Conservation (phyloP, 139 green algal genomes). For the Asterochloris erici region DNA sequence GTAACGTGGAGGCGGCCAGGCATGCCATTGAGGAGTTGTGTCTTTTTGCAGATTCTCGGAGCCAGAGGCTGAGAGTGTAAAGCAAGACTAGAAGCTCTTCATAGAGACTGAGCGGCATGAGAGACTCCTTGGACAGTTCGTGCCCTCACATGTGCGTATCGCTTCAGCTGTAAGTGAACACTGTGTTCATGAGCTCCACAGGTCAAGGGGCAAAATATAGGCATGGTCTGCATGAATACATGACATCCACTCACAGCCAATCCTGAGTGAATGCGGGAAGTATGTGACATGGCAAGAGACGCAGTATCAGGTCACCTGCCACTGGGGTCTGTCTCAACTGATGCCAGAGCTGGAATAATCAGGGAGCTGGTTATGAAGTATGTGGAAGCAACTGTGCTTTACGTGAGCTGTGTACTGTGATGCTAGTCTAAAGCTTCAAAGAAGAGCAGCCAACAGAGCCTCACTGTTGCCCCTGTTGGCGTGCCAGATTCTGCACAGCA, state of each 20-base stretch:
- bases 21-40: not conserved
- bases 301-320: not conserved
- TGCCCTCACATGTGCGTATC: not conserved
- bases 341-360: not conserved
- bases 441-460: too few relatives aligned
- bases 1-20: not conserved
- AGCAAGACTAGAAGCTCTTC: not conserved
- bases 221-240: not conserved
- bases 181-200: not conserved
- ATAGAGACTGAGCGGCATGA: too few relatives aligned
- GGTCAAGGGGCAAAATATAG: not conserved
- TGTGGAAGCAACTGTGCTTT: not conserved
- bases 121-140: not conserved
- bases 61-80: constrained; percentile 11
- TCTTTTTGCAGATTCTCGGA: not conserved
- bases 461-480: too few relatives aligned
- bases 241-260: not conserved
- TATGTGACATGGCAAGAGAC: not conserved
- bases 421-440: too few relatives aligned
- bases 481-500: too few relatives aligned
- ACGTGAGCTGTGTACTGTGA: too few relatives aligned
- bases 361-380: not conserved
- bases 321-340: not conserved
- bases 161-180: not conserved
- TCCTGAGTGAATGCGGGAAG: not conserved